Percentiles rank a stretch among this genome's conserved stretches.
Conservation (phyloP, 345 rosid genomes). For the Leavenworthia alabamica region DNA sequence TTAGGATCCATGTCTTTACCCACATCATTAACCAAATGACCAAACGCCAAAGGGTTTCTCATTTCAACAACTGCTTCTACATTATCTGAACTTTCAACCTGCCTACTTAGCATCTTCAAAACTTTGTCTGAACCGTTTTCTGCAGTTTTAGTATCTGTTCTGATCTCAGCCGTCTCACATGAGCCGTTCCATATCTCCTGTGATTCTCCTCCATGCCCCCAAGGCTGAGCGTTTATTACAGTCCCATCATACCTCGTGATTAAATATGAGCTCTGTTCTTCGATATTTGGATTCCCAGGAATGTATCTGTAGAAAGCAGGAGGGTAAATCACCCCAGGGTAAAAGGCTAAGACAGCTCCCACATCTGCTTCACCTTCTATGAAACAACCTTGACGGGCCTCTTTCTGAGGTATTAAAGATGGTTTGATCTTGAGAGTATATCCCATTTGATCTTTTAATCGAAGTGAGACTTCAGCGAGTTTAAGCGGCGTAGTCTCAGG, state of each 20-base stretch:
- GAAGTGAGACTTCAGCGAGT: conserved; percentile 45
- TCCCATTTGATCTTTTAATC: conserved; percentile 59
- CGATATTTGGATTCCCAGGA: conserved; percentile 72
- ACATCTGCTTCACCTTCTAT: conserved; percentile 68
- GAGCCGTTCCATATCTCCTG: conserved; percentile 59
- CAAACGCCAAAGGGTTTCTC: conserved; percentile 81
- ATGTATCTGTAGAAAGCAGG: conserved; percentile 71
- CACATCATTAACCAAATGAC: conserved; percentile 77
- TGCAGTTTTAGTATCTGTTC: conserved; percentile 7
- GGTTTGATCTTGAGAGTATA: conserved; percentile 54
- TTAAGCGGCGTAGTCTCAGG: conserved; percentile 60
- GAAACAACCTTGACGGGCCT: conserved; percentile 73
- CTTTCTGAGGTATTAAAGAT: conserved; percentile 66
- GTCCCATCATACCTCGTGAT: conserved; percentile 78
- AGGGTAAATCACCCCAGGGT: conserved; percentile 75
- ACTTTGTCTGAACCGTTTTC: conserved; percentile 43
- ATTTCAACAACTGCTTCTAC: conserved; percentile 48
- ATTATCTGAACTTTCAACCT: conserved; percentile 36
- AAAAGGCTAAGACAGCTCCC: conserved; percentile 72
- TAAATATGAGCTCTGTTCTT: conserved; percentile 61
- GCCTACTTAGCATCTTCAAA: conserved; percentile 55
- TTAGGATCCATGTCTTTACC: conserved; percentile 63
- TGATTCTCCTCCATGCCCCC: conserved; percentile 71
- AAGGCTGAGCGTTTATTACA: conserved; percentile 75
- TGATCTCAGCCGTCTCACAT: conserved; percentile 24